Evolutionary conservation across 179 eudicot genomes (phyloP).

Genomic region (Carnegiea gigantea): DNA sequence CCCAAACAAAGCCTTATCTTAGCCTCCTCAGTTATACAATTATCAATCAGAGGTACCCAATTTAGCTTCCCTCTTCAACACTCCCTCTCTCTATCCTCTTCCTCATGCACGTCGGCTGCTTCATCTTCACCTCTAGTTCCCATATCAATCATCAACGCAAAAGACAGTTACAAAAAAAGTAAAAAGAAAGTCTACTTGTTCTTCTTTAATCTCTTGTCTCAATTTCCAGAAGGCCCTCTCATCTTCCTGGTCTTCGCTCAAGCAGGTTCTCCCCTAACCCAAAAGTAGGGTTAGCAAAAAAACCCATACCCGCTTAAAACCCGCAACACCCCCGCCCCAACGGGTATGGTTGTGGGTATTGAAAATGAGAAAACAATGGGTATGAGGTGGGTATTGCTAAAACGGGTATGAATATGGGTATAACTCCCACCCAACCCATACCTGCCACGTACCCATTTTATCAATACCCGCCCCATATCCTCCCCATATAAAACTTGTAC

Average conservation of each 20-base stretch:
- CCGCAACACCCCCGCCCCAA: no score
- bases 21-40: neutral
- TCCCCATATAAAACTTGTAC: no score
- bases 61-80: constrained; percentile 31
- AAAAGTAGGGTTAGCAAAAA: no score
- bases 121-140: constrained; percentile 30
- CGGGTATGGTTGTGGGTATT: no score
- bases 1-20: neutral
- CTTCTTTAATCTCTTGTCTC: neutral
- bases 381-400: no score
- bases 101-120: constrained; percentile 52
- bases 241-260: neutral
- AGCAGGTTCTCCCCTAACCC: neutral
- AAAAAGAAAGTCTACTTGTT: neutral
- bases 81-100: constrained; percentile 29
- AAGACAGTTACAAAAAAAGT: neutral
- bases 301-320: no score
- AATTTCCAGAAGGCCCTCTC: neutral
- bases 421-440: no score
- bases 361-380: no score
- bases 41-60: constrained; percentile 29
- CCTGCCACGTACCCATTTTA: no score
- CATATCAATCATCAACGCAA: constrained; percentile 7
- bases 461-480: no score
- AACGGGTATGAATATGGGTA: no score